Base-by-base conservation (phyloP, 2,329 filamentous ascomycete species). In the Cladobotryum protrusum region DNA sequence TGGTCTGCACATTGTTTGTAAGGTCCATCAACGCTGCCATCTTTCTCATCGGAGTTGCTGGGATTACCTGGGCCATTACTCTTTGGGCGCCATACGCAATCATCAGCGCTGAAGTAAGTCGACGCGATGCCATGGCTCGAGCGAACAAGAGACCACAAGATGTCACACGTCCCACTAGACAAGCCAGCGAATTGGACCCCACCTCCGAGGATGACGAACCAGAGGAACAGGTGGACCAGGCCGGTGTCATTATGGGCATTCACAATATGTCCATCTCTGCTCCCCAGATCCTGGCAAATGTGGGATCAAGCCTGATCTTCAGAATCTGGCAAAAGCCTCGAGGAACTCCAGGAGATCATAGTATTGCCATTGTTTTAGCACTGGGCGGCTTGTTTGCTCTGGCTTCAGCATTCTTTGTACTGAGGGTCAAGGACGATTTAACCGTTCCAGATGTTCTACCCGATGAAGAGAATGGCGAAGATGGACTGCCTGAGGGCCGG, bases 31-130 rank as follows among this genome's bases (percentile, higher is more conserved):
- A 79, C 50, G 81, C 77, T 9, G 92, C 88, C 1, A 95, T 87
- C 0, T 75, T 82, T 1, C 77, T 96, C 33, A 85, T 96, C 49
- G 88, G 84, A 1, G 72, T 93, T 19, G 83, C 95, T 43, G 92
- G 92, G 33, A 83, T 97, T 52, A 90, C 89, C 1, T 97, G 92
- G 92, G 90, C 91, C 18, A 73, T 96, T 61, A 90, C 90, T 2
- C 81, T 95, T 20, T 97, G 92, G 92, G 92, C 91, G 0, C 92
- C 92, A 0, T 97, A 92, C 72, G 91, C 92, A 36, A 87, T 97
- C 59, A 96, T 97, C 64, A 90, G 89, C 42, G 89, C 89, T 5
- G 92, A 97, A 67, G 91, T 97, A 54, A 87, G 86, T 53, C 87
- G 85, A 53, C 84, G 89, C 5, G 88, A 96, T 63, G 82, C 85